phyloP scores from a whole-genome alignment of 2,329 filamentous ascomycete genomes.

The Phaeosphaeria sp. region DNA sequence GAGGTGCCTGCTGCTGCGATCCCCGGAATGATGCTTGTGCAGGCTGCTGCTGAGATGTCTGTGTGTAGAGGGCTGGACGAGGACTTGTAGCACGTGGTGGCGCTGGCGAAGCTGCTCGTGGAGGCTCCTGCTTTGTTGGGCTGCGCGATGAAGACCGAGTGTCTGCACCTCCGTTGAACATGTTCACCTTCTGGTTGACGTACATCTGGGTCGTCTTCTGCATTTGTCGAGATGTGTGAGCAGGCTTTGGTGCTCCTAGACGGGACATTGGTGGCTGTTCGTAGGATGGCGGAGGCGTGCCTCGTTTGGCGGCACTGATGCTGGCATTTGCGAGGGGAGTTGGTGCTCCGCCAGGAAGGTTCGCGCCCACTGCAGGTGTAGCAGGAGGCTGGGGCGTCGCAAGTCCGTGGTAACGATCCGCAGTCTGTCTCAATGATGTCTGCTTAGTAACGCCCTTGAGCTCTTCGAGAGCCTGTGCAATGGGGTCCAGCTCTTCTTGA shows the following conservation, averaged over 20 bases:
- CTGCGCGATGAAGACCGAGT: slow-evolving; percentile 67
- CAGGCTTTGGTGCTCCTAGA: slow-evolving; percentile 87
- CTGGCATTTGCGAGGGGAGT: slow-evolving; percentile 54
- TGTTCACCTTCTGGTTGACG: slow-evolving; percentile 78
- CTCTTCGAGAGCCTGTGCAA: slow-evolving; percentile 90
- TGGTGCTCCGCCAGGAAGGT: slow-evolving; percentile 51
- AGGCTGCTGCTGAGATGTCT: slow-evolving; percentile 14
- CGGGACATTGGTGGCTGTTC: slow-evolving; percentile 74
- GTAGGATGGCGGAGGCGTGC: slow-evolving; percentile 87
- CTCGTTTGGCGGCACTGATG: slow-evolving; percentile 66
- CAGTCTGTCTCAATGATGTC: slow-evolving; percentile 83
- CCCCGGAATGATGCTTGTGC: slow-evolving; percentile 21
- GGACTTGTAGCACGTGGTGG: slow-evolving; percentile 66
- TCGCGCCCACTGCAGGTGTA: slow-evolving; percentile 47
- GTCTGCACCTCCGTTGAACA: slow-evolving; percentile 65
- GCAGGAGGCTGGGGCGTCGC: slow-evolving; percentile 71
- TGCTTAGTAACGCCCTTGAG: slow-evolving; percentile 88
- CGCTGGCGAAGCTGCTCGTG: slow-evolving; percentile 69
- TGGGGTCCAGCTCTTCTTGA: slow-evolving; percentile 78
- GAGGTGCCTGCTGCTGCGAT: slow-evolving; percentile 9
- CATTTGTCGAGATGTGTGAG: slow-evolving; percentile 94
- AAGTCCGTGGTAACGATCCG: slow-evolving; percentile 94
- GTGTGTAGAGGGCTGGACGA: slow-evolving; percentile 60
- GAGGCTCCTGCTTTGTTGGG: slow-evolving; percentile 51
- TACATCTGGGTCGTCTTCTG: slow-evolving; percentile 93